These are phyloP conservation scores for Porcisia deanei DNA, from an alignment of 208 protist species.

Conservation along the genomic window DNA sequence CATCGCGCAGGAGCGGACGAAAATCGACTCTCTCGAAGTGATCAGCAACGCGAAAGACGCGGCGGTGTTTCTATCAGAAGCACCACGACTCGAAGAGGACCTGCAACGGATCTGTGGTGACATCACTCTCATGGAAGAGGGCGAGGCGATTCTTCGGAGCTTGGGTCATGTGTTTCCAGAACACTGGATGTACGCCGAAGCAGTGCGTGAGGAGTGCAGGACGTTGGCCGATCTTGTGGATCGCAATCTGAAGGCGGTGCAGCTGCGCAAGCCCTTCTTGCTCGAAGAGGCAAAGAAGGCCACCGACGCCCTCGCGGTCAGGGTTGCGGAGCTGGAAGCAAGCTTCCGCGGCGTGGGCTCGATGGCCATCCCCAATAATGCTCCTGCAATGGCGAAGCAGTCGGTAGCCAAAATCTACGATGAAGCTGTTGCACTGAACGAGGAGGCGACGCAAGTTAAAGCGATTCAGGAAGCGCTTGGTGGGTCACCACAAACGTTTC, in stretches of 20 bases:
- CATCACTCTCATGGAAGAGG: conserved; percentile 68
- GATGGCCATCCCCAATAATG: conserved; percentile 35
- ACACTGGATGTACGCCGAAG: conserved; percentile 91
- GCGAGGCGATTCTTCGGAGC: conserved; percentile 88
- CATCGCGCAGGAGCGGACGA: conserved; percentile 60
- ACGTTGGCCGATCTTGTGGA: conserved; percentile 94
- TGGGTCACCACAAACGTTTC: conserved; percentile 35
- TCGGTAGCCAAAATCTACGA: conserved; percentile 80
- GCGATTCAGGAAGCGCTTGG: conserved; percentile 83
- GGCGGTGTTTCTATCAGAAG: conserved; percentile 63
- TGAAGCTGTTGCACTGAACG: conserved; percentile 40
- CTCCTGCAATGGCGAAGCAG: conserved; percentile 55
- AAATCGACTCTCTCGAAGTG: conserved; percentile 88
- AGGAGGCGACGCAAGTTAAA: conserved; percentile 79
- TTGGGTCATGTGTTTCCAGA: conserved; percentile 92
- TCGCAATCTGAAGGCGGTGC: conserved; percentile 88
- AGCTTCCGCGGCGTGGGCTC: conserved; percentile 47
- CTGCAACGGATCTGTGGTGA: conserved; percentile 52
- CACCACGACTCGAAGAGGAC: conserved; percentile 75
- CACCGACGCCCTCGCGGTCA: conserved; percentile 55
- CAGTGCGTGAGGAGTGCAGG: conserved; percentile 92
- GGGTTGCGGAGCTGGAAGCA: conserved; percentile 56
- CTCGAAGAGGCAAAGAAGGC: conserved; percentile 56
- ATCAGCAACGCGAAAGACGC: conserved; percentile 84
- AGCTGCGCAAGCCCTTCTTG: conserved; percentile 72